phyloP scores from a whole-genome alignment of 345 rosid genomes.

The Syzygium aromaticum region DNA sequence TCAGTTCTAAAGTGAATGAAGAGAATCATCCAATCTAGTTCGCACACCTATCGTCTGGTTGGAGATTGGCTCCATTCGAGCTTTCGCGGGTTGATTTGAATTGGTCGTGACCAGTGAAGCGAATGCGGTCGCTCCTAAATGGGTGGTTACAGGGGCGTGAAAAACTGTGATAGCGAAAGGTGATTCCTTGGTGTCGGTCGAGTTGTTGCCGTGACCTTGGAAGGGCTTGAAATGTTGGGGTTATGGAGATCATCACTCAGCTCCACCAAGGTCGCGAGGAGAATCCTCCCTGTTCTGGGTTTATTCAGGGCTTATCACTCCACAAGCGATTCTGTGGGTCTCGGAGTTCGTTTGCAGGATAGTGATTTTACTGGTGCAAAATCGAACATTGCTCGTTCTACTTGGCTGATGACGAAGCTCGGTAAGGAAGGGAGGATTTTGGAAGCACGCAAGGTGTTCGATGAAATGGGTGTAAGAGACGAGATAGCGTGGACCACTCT shows the following conservation, averaged over 20 bases:
- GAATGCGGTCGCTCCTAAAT: background rate
- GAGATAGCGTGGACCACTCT: constrained; percentile 61
- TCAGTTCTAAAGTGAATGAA: background rate
- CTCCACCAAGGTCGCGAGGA: background rate
- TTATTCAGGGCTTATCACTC: background rate
- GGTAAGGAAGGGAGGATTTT: constrained; percentile 32
- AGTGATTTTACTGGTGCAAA: constrained; percentile 9
- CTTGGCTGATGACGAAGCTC: constrained; percentile 36
- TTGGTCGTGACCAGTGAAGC: background rate
- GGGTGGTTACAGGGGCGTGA: background rate
- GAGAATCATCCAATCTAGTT: background rate
- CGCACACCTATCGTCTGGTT: no score
- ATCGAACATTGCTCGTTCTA: constrained; percentile 28
- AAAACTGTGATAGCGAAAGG: background rate
- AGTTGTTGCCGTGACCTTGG: background rate
- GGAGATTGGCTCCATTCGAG: background rate
- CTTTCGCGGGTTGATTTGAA: background rate
- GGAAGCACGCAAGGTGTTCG: constrained; percentile 61
- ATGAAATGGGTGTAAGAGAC: constrained; percentile 48
- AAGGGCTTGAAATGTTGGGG: background rate
- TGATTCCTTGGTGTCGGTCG: background rate
- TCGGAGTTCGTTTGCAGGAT: constrained; percentile 5
- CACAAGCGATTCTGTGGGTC: background rate
- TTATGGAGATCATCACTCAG: background rate
- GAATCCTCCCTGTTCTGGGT: background rate